These are phyloP conservation scores for Delphinella strobiligena DNA, from an alignment of 2,329 filamentous ascomycete genomes.

Conservation along the genomic window DNA sequence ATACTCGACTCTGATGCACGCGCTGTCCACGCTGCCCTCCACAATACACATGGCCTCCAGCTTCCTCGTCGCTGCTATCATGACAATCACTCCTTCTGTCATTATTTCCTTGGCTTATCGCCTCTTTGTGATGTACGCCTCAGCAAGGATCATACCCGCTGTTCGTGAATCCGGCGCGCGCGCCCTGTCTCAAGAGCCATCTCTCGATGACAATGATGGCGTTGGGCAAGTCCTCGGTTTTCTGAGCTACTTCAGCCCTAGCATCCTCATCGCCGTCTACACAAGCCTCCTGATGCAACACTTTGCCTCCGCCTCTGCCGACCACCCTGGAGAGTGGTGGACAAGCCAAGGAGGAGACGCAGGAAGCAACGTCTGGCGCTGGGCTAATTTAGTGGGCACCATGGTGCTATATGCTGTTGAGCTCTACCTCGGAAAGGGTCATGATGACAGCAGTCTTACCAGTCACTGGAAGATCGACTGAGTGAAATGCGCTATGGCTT, in stretches of 20 bases:
- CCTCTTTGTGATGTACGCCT: constrained; percentile 88
- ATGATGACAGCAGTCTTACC: constrained; percentile 59
- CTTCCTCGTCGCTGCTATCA: constrained; percentile 81
- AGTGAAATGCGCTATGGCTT: constrained; percentile 18
- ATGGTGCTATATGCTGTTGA: constrained; percentile 87
- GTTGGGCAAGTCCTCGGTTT: constrained; percentile 71
- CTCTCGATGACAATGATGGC: constrained; percentile 67
- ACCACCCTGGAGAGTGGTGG: constrained; percentile 58
- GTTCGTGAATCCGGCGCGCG: constrained; percentile 76
- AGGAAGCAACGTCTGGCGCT: constrained; percentile 80
- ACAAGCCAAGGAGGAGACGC: constrained; percentile 69
- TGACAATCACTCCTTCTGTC: constrained; percentile 89
- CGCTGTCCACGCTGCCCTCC: constrained; percentile 69
- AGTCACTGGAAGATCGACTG: constrained; percentile 91
- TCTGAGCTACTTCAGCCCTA: constrained; percentile 87
- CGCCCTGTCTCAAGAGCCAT: constrained; percentile 72
- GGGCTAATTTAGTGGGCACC: constrained; percentile 82
- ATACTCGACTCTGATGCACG: constrained; percentile 80
- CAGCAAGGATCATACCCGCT: constrained; percentile 89
- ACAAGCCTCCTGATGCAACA: constrained; percentile 93
- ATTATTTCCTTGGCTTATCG: constrained; percentile 92
- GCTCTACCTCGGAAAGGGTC: constrained; percentile 72
- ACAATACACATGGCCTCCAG: constrained; percentile 74
- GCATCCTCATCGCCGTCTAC: constrained; percentile 89
- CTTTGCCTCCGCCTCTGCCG: constrained; percentile 61